phyloP scores from a whole-genome alignment of 2,329 filamentous ascomycete genomes.

The Rhynchosporium graminicola region DNA sequence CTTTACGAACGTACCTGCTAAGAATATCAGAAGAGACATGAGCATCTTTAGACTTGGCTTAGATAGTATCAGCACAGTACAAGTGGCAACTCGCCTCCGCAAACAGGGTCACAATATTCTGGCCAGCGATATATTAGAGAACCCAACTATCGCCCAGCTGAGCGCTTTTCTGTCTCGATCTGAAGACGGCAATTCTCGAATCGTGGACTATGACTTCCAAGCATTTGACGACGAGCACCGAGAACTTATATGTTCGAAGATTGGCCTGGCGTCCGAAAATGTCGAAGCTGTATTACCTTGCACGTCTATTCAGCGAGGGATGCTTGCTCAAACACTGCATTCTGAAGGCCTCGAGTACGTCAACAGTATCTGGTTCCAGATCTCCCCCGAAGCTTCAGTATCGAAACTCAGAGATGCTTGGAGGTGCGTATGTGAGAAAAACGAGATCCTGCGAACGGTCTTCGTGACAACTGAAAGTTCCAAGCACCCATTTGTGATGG shows the following conservation, averaged over 20 bases:
- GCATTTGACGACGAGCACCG: slow-evolving; percentile 51
- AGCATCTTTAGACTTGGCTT: slow-evolving; percentile 88
- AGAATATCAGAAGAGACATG: slow-evolving; percentile 58
- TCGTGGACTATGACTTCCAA: slow-evolving; percentile 48
- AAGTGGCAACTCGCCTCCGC: slow-evolving; percentile 70
- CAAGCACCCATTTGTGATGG: slow-evolving; percentile 70
- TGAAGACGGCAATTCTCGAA: not conserved
- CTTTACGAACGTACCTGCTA: slow-evolving; percentile 54
- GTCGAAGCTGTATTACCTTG: slow-evolving; percentile 71
- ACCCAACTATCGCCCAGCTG: slow-evolving; percentile 47
- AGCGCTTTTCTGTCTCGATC: slow-evolving; percentile 26
- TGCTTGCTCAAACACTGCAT: slow-evolving; percentile 72
- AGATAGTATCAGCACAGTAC: slow-evolving; percentile 85
- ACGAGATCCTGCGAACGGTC: slow-evolving; percentile 76
- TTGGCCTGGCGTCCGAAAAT: slow-evolving; percentile 27
- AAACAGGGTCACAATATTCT: slow-evolving; percentile 58
- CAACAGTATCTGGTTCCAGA: slow-evolving; percentile 64
- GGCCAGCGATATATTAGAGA: slow-evolving; percentile 74
- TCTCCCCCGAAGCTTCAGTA: slow-evolving; percentile 47
- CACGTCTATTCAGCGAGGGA: slow-evolving; percentile 76
- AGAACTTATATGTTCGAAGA: slow-evolving; percentile 32
- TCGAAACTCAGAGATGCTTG: slow-evolving; percentile 58
- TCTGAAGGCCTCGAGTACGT: slow-evolving; percentile 71
- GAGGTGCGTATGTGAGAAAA: slow-evolving; percentile 51
- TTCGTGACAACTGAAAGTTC: slow-evolving; percentile 65